These are phyloP conservation scores for Amoeboradix gromovi DNA, from an alignment of 371 early-diverging fungal species.

Conservation along the genomic window DNA sequence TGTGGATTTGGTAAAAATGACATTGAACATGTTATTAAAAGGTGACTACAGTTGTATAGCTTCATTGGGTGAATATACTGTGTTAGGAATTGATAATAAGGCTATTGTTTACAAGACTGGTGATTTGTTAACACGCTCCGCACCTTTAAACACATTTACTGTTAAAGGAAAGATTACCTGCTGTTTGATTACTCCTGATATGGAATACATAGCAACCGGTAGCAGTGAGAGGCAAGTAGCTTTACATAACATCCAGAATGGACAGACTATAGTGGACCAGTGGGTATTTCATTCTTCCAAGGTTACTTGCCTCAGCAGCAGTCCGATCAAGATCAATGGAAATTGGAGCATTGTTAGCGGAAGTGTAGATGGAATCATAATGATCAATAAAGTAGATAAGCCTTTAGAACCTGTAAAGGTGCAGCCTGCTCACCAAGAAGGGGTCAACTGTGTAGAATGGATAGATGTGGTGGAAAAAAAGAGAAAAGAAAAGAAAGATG, in stretches of 20 bases:
- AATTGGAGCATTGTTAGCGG: slow-evolving; percentile 27
- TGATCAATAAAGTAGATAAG: background rate
- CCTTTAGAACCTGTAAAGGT: background rate
- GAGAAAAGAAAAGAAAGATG: background rate
- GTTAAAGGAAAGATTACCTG: background rate
- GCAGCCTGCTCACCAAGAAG: background rate
- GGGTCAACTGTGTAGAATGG: background rate
- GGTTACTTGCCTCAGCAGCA: slow-evolving; percentile 45
- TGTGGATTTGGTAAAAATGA: background rate
- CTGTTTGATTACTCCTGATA: background rate
- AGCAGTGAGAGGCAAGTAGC: background rate
- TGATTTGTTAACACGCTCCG: background rate
- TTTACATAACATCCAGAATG: background rate
- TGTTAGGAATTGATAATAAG: background rate
- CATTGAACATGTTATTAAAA: background rate
- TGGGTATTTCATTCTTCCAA: slow-evolving; percentile 79
- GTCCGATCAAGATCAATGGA: slow-evolving; percentile 30
- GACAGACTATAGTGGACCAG: slow-evolving; percentile 13
- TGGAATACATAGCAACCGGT: background rate
- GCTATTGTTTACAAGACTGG: background rate
- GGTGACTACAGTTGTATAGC: background rate
- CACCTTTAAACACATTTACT: background rate
- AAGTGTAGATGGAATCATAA: slow-evolving; percentile 26
- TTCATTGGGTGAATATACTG: background rate
- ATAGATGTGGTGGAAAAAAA: background rate